Evolutionary conservation across 805 yeast genomes (phyloP).

Genomic region (Ogataea nakhonphanomensis): DNA sequence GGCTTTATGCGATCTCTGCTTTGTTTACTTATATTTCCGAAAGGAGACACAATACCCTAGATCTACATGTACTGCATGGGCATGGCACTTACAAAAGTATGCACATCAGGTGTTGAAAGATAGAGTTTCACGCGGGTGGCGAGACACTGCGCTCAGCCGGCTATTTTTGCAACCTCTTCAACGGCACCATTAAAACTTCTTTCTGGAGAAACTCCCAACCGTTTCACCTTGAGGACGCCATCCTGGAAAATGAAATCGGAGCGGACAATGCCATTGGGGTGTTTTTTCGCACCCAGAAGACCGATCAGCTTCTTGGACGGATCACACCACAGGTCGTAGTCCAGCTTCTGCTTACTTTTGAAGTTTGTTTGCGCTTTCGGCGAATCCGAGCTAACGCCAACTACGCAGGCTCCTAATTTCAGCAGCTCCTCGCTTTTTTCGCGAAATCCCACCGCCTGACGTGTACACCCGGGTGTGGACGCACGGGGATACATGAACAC

Average conservation of each 20-base stretch:
- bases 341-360: conserved; percentile 66
- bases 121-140: too few species aligned
- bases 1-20: background rate
- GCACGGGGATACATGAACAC: conserved; percentile 87
- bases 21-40: background rate
- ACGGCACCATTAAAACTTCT: conserved; percentile 58
- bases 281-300: conserved; percentile 77
- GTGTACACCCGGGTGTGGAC: conserved; percentile 93
- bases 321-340: conserved; percentile 74
- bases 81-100: background rate
- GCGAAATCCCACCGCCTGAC: conserved; percentile 89
- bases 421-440: conserved; percentile 52
- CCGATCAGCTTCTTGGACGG: conserved; percentile 67
- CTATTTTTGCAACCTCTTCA: conserved; percentile 47
- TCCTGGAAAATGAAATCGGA: conserved; percentile 90
- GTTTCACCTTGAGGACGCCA: conserved; percentile 59
- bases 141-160: background rate
- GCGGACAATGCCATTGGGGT: conserved; percentile 70
- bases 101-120: background rate
- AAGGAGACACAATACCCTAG: background rate
- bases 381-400: conserved; percentile 83
- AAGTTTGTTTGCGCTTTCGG: conserved; percentile 75
- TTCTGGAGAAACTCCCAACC: conserved; percentile 56
- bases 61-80: background rate
- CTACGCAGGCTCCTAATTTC: conserved; percentile 53